Evolutionary conservation across 2,329 filamentous ascomycete genomes (phyloP), one percentile per base, ranked within the genome.

Genomic region (Botryotinia convoluta): DNA sequence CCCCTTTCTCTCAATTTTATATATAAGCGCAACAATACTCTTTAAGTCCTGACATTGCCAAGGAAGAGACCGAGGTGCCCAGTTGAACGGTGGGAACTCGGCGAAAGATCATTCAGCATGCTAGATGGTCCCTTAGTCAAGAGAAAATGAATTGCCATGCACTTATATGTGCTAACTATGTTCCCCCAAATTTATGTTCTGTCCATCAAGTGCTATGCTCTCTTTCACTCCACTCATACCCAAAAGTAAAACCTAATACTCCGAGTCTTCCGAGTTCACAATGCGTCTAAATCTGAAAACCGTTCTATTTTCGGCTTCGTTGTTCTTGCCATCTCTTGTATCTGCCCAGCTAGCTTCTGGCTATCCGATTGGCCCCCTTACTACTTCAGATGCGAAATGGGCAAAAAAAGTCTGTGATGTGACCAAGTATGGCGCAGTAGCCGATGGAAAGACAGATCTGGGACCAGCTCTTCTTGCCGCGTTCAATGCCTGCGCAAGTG

Each of bases 401-500:
- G 74, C 72, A 16, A 72, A 65, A 26, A 76, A 76, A 42, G 71
- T 82, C 26, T 86, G 84, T 79, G 82, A 84, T 77, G 84, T 86
- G 57, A 80, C 83, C 62, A 77, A 82, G 48, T 85, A 85, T 76
- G 84, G 85, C 18, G 85, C 81, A 26, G 82, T 81, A n/a, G 83
- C 84, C 1, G 84, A 85, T 74, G 82, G 83, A 69, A 77, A 79
- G 29, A 85, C 83, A 1, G 84, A 86, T 76, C 77, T 86, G 60
- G 84, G 84, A 2, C 80, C 82, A 14, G 81, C 84, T 20, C 80
- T 86, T 35, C 80, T 81, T 3, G 78, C 80, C 22, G 85, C 85
- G 1, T 85, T 83, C 73, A 81, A 77, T 18, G 84, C 81, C 18
- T 86, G 85, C 79, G 83, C 83, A 69, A 77, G 79, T 20, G 83